A percentile compares a stretch with the other conserved stretches of the same genome.
Conservation (phyloP, 768 basidiomycete genomes). For the Lactarius tabidus region DNA sequence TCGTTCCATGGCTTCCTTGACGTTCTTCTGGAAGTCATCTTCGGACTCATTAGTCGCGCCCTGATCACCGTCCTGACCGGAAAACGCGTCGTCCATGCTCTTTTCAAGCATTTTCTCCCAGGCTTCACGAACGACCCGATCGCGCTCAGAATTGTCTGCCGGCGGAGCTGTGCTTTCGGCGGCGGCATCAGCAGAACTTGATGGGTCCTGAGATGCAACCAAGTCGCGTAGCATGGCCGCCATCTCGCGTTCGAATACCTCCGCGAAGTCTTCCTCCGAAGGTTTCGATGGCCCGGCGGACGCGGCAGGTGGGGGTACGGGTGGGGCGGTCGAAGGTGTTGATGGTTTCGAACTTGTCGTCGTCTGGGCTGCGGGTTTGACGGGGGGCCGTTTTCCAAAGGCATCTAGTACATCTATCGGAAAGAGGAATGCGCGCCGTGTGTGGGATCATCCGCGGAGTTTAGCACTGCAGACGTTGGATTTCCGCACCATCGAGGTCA, state of each 20-base stretch:
- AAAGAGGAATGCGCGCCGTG: conserved; percentile 21
- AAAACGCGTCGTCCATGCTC: conserved; percentile 44
- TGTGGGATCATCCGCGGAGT: background rate
- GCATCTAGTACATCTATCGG: conserved; percentile 46
- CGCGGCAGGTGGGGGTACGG: conserved; percentile 24
- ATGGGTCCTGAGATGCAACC: conserved; percentile 27
- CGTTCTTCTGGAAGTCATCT: conserved; percentile 61
- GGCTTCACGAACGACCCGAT: conserved; percentile 47
- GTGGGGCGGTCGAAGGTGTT: conserved; percentile 20
- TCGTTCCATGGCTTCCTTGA: conserved; percentile 70
- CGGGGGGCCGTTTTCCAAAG: conserved; percentile 32
- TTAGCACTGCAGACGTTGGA: background rate
- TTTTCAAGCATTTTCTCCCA: conserved; percentile 73
- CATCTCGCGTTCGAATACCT: conserved; percentile 43
- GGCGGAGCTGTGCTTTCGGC: conserved; percentile 16
- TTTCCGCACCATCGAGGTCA: conserved; percentile 55
- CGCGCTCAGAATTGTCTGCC: conserved; percentile 33
- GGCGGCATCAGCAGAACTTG: conserved; percentile 13
- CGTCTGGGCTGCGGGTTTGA: conserved; percentile 24
- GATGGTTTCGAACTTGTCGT: conserved; percentile 23
- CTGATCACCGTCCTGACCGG: conserved; percentile 18
- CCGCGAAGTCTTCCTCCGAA: conserved; percentile 35
- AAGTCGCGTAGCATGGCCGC: conserved; percentile 42
- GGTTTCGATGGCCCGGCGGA: conserved; percentile 22
- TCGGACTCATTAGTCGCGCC: conserved; percentile 22